Percentiles rank a stretch among this genome's conserved stretches.
Evolutionary conservation across 306 rosid genomes (phyloP).

Genomic region (Quercus berberidifolia): DNA sequence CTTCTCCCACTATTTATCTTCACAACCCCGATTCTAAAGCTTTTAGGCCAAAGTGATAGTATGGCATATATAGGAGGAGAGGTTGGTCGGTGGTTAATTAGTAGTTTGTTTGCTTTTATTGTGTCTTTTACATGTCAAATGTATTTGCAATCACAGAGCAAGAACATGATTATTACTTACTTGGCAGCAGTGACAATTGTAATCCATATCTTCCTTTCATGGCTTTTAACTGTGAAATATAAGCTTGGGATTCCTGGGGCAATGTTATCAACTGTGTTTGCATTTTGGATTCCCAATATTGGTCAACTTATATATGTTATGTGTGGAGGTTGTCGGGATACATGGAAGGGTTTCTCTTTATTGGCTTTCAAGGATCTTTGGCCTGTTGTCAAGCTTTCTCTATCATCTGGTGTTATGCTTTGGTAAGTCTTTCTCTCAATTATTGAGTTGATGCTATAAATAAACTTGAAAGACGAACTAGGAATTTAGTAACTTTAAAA

Average conservation of each 20-base stretch:
- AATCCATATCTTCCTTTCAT: constrained; percentile 38
- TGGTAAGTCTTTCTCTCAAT: constrained; percentile 34
- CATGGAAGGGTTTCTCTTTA: constrained; percentile 60
- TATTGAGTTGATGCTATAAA: not conserved
- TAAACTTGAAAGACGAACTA: too few relatives aligned
- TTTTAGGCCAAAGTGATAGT: constrained; percentile 42
- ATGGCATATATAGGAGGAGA: constrained; percentile 42
- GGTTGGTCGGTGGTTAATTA: constrained; percentile 50
- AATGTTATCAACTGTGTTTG: constrained; percentile 37
- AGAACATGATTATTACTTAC: constrained; percentile 48
- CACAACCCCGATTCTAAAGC: constrained; percentile 41
- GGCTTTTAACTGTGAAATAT: constrained; percentile 53
- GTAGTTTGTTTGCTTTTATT: constrained; percentile 27
- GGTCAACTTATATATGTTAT: constrained; percentile 46
- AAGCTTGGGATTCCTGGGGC: constrained; percentile 56
- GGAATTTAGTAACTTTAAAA: too few relatives aligned
- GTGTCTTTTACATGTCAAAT: constrained; percentile 57
- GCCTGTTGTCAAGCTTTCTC: constrained; percentile 54
- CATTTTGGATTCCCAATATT: constrained; percentile 46
- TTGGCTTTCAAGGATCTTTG: constrained; percentile 59
- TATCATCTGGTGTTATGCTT: constrained; percentile 59
- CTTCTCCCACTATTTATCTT: constrained; percentile 51
- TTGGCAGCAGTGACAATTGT: constrained; percentile 45
- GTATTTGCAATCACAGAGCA: constrained; percentile 67
- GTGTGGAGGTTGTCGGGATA: constrained; percentile 45